phyloP scores from a whole-genome alignment of 768 basidiomycete species.

The Lactifluus piperatus region DNA sequence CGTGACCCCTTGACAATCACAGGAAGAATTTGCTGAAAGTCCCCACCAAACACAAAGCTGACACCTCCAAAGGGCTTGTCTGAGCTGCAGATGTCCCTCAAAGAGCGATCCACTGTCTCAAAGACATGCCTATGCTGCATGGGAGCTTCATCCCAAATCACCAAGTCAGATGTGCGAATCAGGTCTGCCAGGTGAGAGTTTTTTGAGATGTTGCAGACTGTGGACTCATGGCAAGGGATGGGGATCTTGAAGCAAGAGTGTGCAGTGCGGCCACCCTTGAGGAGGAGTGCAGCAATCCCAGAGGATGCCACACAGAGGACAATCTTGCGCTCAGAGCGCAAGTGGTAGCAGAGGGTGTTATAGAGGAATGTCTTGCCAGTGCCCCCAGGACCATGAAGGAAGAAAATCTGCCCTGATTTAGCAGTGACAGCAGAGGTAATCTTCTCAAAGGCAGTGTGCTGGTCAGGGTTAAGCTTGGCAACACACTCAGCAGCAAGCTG shows the following conservation, averaged over 20 bases:
- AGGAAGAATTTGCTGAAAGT: too few species aligned
- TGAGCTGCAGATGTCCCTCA: too few species aligned
- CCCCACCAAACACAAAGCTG: too few species aligned
- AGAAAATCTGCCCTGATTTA: slow-evolving; percentile 27
- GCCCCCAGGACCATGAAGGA: slow-evolving; percentile 37
- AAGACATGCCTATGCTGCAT: background rate
- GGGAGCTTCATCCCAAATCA: background rate
- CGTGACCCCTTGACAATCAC: too few species aligned
- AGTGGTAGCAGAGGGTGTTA: slow-evolving; percentile 23
- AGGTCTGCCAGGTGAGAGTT: background rate
- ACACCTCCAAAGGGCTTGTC: too few species aligned
- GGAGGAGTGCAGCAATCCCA: too few species aligned
- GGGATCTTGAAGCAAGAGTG: slow-evolving; percentile 44
- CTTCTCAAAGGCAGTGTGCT: slow-evolving; percentile 16
- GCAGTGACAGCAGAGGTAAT: slow-evolving; percentile 18
- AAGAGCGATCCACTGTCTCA: too few species aligned
- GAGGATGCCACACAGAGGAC: slow-evolving; percentile 43
- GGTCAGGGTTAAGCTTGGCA: slow-evolving; percentile 18
- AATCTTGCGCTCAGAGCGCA: background rate
- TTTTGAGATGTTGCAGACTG: background rate
- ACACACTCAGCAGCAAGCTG: background rate
- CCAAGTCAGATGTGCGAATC: background rate
- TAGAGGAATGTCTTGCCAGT: slow-evolving; percentile 41
- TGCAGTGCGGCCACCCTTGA: slow-evolving; percentile 37
- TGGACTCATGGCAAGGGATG: slow-evolving; percentile 23